Evolutionary conservation across 495 filamentous ascomycete genomes (phyloP), one percentile per base, ranked within the genome.

Genomic region (Hypomontagnella submonticulosa): DNA sequence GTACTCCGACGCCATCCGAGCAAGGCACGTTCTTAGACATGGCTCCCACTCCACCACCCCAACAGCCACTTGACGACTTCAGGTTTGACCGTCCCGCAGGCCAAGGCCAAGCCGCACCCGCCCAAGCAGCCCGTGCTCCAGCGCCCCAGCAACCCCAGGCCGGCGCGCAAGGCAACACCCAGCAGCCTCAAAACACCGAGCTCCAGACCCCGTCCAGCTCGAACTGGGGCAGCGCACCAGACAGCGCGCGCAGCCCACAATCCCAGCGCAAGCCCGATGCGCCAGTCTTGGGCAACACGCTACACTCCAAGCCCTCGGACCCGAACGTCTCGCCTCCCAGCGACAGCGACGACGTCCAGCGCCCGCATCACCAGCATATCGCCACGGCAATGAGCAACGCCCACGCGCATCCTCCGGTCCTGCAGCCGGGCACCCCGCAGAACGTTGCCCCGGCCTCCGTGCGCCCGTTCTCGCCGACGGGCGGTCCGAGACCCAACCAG

Each of bases 21-120:
- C 48, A 69, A 42, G 66, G 66, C 19, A 69, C 66, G 7, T 69
- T 69, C 55, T 53, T 69, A 10, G 66, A 69, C 6, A 69, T 69
- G 66, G 55, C 66, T 13, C 59, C 66, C 1, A 69, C 66, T 0
- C 66, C 65, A 2, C 65, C 66, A 15, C 53, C 47, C 3, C 54
- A 43, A 5, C 49, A 12, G 15, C 30, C 54, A 4, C 36, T 47
- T 10, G 55, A 69, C 12, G 23, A 53, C 4, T 20, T 3, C 15
- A 41, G 34, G 23, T 51, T 36, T 16, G 66, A 61, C 16, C 49
- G 44, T 4, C 42, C 60, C 10, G 27, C 55, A 16, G 13, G 27
- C 3, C 49, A 42, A 3, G 27, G 33, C 2, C n/a, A 46, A 3
- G 34, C 43, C 3, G 0, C 51, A 3, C 42, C 43, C 3, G 0